Conservation (phyloP, 805 yeast genomes). For the Priceomyces carsonii region DNA sequence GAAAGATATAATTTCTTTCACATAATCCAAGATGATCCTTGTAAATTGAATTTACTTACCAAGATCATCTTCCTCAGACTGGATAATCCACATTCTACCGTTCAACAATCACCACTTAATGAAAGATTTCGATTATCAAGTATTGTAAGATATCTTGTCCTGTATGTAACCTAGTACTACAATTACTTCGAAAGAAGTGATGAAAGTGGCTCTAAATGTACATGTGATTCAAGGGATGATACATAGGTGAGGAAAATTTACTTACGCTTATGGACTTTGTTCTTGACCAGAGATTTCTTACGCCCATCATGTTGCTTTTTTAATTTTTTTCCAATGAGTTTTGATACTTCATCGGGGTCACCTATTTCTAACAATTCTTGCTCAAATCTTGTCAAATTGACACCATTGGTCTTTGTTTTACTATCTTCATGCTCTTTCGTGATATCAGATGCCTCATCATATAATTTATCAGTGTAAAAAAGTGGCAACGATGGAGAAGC, state of each 20-base stretch:
- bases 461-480: constrained; percentile 62
- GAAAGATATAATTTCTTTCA: not conserved
- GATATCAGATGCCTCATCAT: constrained; percentile 54
- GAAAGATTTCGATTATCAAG: too few relatives aligned
- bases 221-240: too few relatives aligned
- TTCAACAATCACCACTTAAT: too few relatives aligned
- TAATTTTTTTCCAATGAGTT: constrained; percentile 60
- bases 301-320: constrained; percentile 21
- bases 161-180: too few relatives aligned
- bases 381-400: constrained; percentile 62
- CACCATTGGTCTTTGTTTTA: constrained; percentile 26
- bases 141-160: too few relatives aligned
- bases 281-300: constrained; percentile 1
- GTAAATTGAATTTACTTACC: not conserved
- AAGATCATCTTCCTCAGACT: not conserved
- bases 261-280: not conserved
- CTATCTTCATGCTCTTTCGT: constrained; percentile 30
- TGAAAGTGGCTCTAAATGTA: too few relatives aligned
- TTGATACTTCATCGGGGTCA: constrained; percentile 69
- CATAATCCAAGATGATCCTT: not conserved
- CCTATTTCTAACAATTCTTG: constrained; percentile 80
- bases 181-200: too few relatives aligned
- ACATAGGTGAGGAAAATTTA: too few relatives aligned
- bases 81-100: constrained; percentile 3
- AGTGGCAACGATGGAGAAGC: constrained; percentile 85